A percentile compares a stretch with the other conserved stretches of the same genome.
Evolutionary conservation across 2,329 filamentous ascomycete genomes (phyloP).

Genomic region (Colletotrichum sp.): DNA sequence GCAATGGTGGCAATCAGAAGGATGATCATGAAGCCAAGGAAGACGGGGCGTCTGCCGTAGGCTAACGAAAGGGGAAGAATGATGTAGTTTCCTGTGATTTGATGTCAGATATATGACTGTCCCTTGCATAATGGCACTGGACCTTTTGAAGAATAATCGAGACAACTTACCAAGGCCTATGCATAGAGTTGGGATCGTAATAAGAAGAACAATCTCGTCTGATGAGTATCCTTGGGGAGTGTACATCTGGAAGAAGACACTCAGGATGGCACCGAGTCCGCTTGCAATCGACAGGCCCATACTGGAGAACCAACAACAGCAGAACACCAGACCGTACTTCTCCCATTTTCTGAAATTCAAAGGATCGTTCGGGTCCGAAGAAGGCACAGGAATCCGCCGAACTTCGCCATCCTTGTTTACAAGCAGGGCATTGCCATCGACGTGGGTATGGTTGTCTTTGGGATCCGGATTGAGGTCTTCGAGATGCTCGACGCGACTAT

Average conservation of each 20-base stretch:
- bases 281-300: constrained; percentile 52
- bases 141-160: neutral
- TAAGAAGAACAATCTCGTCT: constrained; percentile 35
- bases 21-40: constrained; percentile 34
- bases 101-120: neutral
- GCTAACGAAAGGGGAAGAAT: constrained; percentile 42
- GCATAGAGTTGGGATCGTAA: constrained; percentile 41
- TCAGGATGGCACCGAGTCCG: constrained; percentile 47
- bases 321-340: constrained; percentile 24
- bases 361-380: constrained; percentile 28
- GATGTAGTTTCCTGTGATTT: constrained; percentile 32
- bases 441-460: neutral
- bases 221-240: constrained; percentile 25
- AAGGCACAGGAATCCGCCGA: constrained; percentile 23
- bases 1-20: constrained; percentile 36
- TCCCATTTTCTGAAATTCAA: constrained; percentile 28
- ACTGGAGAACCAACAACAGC: constrained; percentile 35
- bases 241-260: constrained; percentile 36
- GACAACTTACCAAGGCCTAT: constrained; percentile 34
- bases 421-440: constrained; percentile 15
- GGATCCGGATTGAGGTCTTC: neutral
- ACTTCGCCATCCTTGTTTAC: constrained; percentile 20
- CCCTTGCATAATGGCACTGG: neutral
- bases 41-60: constrained; percentile 40
- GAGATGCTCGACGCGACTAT: neutral